Percentiles rank a stretch among this genome's conserved stretches.
phyloP scores from a whole-genome alignment of 129 eudicot genomes.

The Escallonia herrerae region DNA sequence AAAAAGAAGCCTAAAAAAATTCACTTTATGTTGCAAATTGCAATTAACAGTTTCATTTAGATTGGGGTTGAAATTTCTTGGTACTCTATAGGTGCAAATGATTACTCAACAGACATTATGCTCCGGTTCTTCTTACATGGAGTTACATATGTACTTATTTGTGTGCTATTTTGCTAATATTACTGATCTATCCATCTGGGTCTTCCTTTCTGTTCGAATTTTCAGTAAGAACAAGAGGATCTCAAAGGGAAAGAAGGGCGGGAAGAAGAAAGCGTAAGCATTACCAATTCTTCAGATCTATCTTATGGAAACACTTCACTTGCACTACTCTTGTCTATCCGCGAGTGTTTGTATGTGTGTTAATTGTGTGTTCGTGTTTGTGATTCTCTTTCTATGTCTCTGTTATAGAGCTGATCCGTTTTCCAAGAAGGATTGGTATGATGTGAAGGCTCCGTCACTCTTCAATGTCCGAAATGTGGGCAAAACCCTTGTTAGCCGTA shows the following conservation, averaged over 20 bases:
- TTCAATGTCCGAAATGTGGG: conserved; percentile 15
- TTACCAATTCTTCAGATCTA: neutral
- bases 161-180: too few species aligned
- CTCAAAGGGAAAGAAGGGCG: conserved; percentile 13
- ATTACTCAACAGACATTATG: too few species aligned
- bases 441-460: conserved; percentile 12
- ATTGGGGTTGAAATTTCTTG: too few species aligned
- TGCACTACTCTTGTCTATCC: neutral
- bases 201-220: neutral
- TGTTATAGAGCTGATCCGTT: conserved; percentile 13
- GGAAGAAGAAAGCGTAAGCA: conserved; percentile 13
- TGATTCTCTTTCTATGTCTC: neutral
- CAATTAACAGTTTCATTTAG: too few species aligned
- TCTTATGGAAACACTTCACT: neutral
- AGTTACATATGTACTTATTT: neutral
- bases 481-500: conserved; percentile 21
- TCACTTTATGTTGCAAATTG: too few species aligned
- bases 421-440: conserved; percentile 23
- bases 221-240: conserved; percentile 13
- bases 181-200: neutral
- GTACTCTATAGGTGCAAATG: too few species aligned
- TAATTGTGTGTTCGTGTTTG: neutral
- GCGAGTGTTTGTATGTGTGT: neutral
- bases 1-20: too few species aligned
- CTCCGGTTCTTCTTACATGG: too few species aligned